Evolutionary conservation across 495 filamentous ascomycete species (phyloP).

Genomic region (Aspergillus cristatus): DNA sequence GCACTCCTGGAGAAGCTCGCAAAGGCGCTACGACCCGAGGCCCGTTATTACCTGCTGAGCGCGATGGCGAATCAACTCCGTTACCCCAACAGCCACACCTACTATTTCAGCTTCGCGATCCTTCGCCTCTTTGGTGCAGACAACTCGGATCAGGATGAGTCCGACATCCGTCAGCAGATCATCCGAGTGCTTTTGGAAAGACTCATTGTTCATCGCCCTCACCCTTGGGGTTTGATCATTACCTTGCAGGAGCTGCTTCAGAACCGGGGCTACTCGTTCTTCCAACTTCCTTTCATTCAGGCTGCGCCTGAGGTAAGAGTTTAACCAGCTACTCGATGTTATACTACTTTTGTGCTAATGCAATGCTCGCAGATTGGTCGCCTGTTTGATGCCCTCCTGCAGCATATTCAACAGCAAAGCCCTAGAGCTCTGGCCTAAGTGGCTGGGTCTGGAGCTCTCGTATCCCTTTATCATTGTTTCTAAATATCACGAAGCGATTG

Average conservation of each 20-base stretch:
- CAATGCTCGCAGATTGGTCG: slow-evolving; percentile 31
- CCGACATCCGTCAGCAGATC: slow-evolving; percentile 81
- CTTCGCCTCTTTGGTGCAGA: slow-evolving; percentile 80
- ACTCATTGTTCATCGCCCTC: slow-evolving; percentile 80
- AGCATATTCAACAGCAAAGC: slow-evolving; percentile 43
- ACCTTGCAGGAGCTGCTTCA: slow-evolving; percentile 85
- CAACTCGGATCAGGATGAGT: slow-evolving; percentile 64
- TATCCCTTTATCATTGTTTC: slow-evolving; percentile 9
- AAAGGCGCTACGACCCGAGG: slow-evolving; percentile 62
- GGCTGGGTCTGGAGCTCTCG: no score
- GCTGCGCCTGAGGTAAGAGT: slow-evolving; percentile 66
- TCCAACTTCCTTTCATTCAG: slow-evolving; percentile 87
- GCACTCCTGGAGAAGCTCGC: slow-evolving; percentile 66
- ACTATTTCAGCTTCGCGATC: slow-evolving; percentile 85
- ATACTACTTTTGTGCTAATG: no score
- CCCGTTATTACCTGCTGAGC: slow-evolving; percentile 73
- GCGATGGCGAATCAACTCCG: slow-evolving; percentile 89
- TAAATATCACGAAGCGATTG: slow-evolving; percentile 17
- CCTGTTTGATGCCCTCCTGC: slow-evolving; percentile 41
- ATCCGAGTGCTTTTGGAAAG: slow-evolving; percentile 81
- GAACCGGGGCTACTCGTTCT: slow-evolving; percentile 82
- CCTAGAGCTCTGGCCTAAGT: slow-evolving; percentile 31
- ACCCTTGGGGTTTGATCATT: slow-evolving; percentile 92
- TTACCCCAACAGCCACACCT: slow-evolving; percentile 79
- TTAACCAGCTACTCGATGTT: no score